phyloP scores from a whole-genome alignment of 805 yeast species.

The Yarrowia sp. region DNA sequence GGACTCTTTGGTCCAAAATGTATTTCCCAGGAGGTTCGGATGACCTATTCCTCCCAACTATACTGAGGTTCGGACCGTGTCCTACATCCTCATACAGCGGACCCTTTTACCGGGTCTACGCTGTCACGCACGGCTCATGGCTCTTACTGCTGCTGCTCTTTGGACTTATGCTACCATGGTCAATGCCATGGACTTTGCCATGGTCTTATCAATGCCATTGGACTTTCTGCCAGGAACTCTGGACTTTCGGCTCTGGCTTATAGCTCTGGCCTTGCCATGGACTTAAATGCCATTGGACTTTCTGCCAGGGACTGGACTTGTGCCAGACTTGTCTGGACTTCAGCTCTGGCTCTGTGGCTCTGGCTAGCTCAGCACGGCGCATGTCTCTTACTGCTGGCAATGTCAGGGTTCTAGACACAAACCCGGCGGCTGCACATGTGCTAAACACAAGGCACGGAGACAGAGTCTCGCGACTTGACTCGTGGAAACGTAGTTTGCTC shows the following conservation, averaged over 20 bases:
- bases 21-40: conserved; percentile 22
- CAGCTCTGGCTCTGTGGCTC: no score
- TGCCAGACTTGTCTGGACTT: no score
- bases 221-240: no score
- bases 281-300: no score
- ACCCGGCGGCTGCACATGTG: conserved; percentile 23
- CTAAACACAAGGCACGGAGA: conserved; percentile 9
- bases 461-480: conserved; percentile 10
- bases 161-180: no score
- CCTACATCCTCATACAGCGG: conserved; percentile 15
- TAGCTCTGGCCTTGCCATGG: no score
- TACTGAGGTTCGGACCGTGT: conserved; percentile 1
- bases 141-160: neutral
- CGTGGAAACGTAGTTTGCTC: neutral
- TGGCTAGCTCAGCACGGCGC: no score
- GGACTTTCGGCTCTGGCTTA: no score
- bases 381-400: no score
- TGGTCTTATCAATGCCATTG: no score
- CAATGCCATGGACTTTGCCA: no score
- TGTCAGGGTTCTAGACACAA: conserved; percentile 1
- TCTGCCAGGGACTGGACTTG: no score
- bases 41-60: neutral
- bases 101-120: conserved; percentile 2
- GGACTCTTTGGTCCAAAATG: conserved; percentile 10
- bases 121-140: neutral